These are phyloP conservation scores for Tricholoma hemisulphureum DNA, from an alignment of 768 basidiomycete species.

Conservation along the genomic window DNA sequence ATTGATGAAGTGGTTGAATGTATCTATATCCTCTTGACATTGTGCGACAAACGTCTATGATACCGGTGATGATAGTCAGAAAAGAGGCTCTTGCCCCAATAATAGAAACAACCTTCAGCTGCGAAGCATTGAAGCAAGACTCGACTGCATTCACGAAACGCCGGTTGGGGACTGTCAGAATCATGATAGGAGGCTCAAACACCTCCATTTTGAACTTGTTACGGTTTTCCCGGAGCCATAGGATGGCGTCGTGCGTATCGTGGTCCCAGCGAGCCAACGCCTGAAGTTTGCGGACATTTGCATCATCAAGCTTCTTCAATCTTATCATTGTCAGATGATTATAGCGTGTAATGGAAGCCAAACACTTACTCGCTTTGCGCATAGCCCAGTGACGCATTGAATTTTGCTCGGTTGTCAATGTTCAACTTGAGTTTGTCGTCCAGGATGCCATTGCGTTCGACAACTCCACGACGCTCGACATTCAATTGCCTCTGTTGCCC, in stretches of 20 bases:
- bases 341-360: background rate
- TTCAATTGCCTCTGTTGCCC: constrained; percentile 32
- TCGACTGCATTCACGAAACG: constrained; percentile 70
- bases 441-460: constrained; percentile 22
- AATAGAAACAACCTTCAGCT: constrained; percentile 56
- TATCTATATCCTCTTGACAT: constrained; percentile 75
- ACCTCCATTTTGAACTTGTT: constrained; percentile 74
- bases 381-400: constrained; percentile 19
- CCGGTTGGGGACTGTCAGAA: constrained; percentile 64
- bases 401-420: constrained; percentile 26
- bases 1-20: constrained; percentile 65
- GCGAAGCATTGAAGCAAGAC: constrained; percentile 55
- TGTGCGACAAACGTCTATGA: constrained; percentile 84
- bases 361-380: constrained; percentile 28
- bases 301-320: constrained; percentile 52
- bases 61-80: background rate
- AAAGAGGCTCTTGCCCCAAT: background rate
- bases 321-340: constrained; percentile 32
- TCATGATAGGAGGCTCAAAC: constrained; percentile 82
- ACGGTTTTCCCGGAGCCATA: constrained; percentile 71
- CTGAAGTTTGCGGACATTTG: constrained; percentile 57
- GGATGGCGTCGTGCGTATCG: constrained; percentile 61
- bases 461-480: constrained; percentile 27
- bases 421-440: constrained; percentile 28
- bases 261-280: constrained; percentile 51